Evolutionary conservation across 768 basidiomycete species (phyloP), one percentile per base, ranked within the genome.

Genomic region (Macrolepiota dolichaula): DNA sequence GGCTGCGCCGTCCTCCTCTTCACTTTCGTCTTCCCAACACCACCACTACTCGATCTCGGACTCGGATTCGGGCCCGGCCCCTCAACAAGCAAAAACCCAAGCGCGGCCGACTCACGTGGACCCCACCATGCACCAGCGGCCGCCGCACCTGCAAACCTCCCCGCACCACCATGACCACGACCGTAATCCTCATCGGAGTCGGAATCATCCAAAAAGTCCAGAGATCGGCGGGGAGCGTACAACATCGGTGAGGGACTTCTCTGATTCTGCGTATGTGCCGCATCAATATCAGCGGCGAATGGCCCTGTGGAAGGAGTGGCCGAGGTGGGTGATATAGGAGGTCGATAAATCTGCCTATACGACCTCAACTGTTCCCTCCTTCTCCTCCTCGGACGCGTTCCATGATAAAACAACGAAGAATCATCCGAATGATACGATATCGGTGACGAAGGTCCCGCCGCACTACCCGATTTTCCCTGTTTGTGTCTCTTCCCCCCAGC

Each of bases 281-380:
- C n/a, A 24, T 17, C 38, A 6, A 13, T 24, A 15, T 3, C 52
- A 25, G 52, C 37, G 2, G 54, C 19, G 2, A n/a, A n/a, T 3
- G 40, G n/a, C n/a, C n/a, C n/a, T 42, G 40, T 32, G 1, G 35
- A n/a, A 1, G 51, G n/a, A 2, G 51, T 42, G 19, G 40, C 55
- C 17, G 27, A 24, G 0, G 52, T 37, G 17, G 51, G 59, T 10
- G 53, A 37, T 2, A 36, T 47, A 4, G 59, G 67, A 2, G 66
- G 68, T 17, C 69, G 65, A 51, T 69, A 72, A 35, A 68, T 69
- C 47, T 67, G 68, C 57, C 65, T 62, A 58, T 72, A 72, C 11
- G 70, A 64, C 25, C 70, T 64, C 55, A 69, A 51, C 54, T 71
- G 71, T 29, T 63, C 57, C 22, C 61, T 65, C 50, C 69, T 64